phyloP scores from a whole-genome alignment of 1,284 basidiomycete genomes.

The Pascua sp. region DNA sequence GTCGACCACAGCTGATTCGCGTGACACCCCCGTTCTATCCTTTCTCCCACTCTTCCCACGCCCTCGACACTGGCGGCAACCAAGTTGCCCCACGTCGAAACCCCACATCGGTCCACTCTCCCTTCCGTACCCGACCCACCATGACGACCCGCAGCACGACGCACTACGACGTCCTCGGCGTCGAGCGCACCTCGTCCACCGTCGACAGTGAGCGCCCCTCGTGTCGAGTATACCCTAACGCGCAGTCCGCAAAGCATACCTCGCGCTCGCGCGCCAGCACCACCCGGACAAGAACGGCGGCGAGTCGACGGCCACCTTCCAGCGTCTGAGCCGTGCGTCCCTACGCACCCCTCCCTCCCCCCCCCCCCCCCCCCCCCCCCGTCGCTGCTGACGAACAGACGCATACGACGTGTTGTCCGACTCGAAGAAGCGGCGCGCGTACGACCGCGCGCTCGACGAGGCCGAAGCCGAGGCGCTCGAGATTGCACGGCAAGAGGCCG shows the following conservation, averaged over 20 bases:
- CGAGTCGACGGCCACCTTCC: constrained; percentile 4
- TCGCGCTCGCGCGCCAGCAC: neutral
- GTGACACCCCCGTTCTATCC: too few species aligned
- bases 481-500: too few species aligned
- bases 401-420: constrained; percentile 5
- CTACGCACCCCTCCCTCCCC: neutral
- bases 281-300: constrained; percentile 9
- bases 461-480: neutral
- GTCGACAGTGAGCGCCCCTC: neutral
- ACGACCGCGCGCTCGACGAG: constrained; percentile 2
- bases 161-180: too few species aligned
- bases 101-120: too few species aligned
- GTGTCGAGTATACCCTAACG: neutral
- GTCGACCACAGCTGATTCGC: too few species aligned
- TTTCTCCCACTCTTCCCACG: too few species aligned
- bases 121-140: too few species aligned
- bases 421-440: neutral
- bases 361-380: neutral
- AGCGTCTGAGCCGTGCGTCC: constrained; percentile 2
- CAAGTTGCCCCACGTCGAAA: too few species aligned
- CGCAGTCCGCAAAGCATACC: constrained; percentile 12
- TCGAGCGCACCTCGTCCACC: too few species aligned
- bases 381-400: neutral
- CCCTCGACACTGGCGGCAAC: too few species aligned
- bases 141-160: too few species aligned